phyloP scores from a whole-genome alignment of 2,329 filamentous ascomycete species.

The Paecilomyces sp. region DNA sequence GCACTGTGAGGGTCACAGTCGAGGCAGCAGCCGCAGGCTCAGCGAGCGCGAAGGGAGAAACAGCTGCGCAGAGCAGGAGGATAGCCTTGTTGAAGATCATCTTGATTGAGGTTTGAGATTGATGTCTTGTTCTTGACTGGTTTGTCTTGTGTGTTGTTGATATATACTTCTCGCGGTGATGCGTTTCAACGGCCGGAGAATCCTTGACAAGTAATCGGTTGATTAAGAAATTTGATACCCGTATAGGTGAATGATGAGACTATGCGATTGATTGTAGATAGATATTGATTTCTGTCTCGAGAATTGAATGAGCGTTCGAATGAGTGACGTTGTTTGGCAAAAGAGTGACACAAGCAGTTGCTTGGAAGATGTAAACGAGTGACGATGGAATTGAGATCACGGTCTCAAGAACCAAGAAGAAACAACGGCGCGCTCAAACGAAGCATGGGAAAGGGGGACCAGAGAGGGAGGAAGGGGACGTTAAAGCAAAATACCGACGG shows the following conservation, averaged over 20 bases:
- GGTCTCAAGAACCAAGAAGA: not conserved
- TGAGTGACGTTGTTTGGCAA: not conserved
- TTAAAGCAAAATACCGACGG: not conserved
- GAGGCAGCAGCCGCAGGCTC: constrained; percentile 9
- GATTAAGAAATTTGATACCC: not conserved
- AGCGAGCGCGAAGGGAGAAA: constrained; percentile 22
- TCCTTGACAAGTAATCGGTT: not conserved
- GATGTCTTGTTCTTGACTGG: not conserved
- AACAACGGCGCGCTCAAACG: not conserved
- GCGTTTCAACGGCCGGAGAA: not conserved
- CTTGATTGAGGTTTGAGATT: constrained; percentile 2
- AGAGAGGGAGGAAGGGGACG: not conserved
- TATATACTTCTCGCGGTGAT: not conserved
- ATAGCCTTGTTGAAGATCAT: constrained; percentile 30
- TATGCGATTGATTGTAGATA: not conserved
- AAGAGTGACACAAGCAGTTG: not conserved
- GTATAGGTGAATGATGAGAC: not conserved
- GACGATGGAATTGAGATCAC: not conserved
- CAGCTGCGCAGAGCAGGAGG: constrained; percentile 18
- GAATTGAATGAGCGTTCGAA: not conserved
- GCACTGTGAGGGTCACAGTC: constrained; percentile 20
- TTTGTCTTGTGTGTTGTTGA: not conserved
- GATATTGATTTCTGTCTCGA: not conserved
- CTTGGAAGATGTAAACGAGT: not conserved
- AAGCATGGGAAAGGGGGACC: not conserved